Evolutionary conservation across 352 stramenopile genomes (phyloP).

Genomic region (Elongisporangium senticosum): DNA sequence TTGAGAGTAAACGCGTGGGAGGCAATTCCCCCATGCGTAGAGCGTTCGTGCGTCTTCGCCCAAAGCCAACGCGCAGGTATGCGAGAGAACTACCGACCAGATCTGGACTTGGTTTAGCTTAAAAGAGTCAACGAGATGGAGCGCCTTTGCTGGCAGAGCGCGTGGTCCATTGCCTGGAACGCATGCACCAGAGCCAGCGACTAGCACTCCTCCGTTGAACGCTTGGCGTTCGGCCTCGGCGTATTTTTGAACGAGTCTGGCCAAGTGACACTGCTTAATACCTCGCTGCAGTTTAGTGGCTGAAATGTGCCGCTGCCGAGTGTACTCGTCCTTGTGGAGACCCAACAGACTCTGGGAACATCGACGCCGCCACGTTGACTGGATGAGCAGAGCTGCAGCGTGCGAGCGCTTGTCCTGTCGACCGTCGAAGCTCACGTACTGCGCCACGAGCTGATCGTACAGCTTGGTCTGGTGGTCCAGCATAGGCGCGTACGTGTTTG

Average conservation of each 20-base stretch:
- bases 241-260: conserved; percentile 44
- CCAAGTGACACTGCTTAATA: conserved; percentile 37
- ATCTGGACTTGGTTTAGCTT: conserved; percentile 33
- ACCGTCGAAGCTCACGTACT: conserved; percentile 51
- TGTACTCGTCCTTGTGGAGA: conserved; percentile 16
- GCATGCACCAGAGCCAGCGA: conserved; percentile 39
- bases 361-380: conserved; percentile 57
- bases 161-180: conserved; percentile 7
- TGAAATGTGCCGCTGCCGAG: conserved; percentile 37
- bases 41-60: conserved; percentile 34
- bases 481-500: conserved; percentile 4
- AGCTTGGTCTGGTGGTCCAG: conserved; percentile 22
- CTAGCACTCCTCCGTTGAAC: conserved; percentile 52
- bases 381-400: conserved; percentile 47
- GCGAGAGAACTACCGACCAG: conserved; percentile 22
- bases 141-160: conserved; percentile 3
- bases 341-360: conserved; percentile 27
- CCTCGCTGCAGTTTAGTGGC: conserved; percentile 45
- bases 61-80: conserved; percentile 41
- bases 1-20: conserved; percentile 30
- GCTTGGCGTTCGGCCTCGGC: conserved; percentile 42
- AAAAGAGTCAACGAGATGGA: conserved; percentile 43
- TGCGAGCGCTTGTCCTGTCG: conserved; percentile 20
- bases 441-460: conserved; percentile 40
- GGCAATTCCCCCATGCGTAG: conserved; percentile 46